Percentiles rank a stretch among this genome's conserved stretches.
Conservation (phyloP, 768 basidiomycete species). For the Clitopilus passeckerianus region DNA sequence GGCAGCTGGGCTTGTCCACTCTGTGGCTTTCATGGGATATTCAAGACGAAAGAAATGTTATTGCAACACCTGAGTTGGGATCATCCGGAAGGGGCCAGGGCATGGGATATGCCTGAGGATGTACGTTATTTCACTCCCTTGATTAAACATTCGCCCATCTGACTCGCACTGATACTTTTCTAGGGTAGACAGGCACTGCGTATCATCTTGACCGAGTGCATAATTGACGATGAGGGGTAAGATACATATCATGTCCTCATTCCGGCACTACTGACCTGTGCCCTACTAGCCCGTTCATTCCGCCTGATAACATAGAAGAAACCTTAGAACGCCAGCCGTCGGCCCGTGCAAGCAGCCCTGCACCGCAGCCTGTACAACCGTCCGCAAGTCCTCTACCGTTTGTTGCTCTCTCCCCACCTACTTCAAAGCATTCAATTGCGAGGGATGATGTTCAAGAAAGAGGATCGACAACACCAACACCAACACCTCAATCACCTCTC, state of each 20-base stretch:
- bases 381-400: constrained; percentile 4
- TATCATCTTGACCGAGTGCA: neutral
- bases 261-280: neutral
- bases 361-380: neutral
- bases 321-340: too few species aligned
- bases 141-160: neutral
- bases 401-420: constrained; percentile 7
- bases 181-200: neutral
- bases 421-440: neutral
- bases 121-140: neutral
- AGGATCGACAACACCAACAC: neutral
- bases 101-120: constrained; percentile 27
- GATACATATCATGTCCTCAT: neutral
- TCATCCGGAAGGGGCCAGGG: constrained; percentile 33
- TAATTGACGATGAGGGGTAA: neutral
- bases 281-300: neutral
- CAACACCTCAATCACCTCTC: neutral
- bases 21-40: constrained; percentile 41
- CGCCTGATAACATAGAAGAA: neutral
- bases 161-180: neutral
- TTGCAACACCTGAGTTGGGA: constrained; percentile 44
- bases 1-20: constrained; percentile 45
- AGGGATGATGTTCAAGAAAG: neutral
- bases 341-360: neutral
- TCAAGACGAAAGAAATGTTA: constrained; percentile 38